Percentiles rank a stretch among this genome's conserved stretches.
Evolutionary conservation across 2,329 filamentous ascomycete species (phyloP).

Genomic region (Zopfia rhizophila): DNA sequence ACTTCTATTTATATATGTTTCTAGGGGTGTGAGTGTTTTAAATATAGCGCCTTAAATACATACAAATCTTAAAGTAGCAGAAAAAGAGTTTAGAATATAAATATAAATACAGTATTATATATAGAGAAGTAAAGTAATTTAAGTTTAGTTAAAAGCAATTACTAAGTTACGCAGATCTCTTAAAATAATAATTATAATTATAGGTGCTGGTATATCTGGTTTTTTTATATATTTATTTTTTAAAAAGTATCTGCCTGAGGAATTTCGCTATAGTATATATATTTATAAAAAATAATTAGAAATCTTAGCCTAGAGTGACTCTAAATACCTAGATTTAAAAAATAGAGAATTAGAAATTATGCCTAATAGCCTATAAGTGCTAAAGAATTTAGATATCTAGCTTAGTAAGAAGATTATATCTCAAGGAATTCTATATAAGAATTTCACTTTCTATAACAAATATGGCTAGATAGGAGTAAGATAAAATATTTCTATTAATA

Average conservation of each 20-base stretch:
- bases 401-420: slow-evolving; percentile 30
- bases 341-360: slow-evolving; percentile 40
- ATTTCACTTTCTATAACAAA: slow-evolving; percentile 26
- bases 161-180: too few species aligned
- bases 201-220: slow-evolving; percentile 36
- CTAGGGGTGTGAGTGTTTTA: too few species aligned
- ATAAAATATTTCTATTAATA: too few species aligned
- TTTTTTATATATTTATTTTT: slow-evolving; percentile 38
- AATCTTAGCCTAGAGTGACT: slow-evolving; percentile 1
- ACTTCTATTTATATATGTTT: too few species aligned
- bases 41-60: too few species aligned
- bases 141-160: too few species aligned
- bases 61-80: too few species aligned
- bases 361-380: slow-evolving; percentile 39
- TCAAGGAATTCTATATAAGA: slow-evolving; percentile 30
- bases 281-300: slow-evolving; percentile 32
- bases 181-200: slow-evolving; percentile 43
- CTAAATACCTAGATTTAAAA: slow-evolving; percentile 14
- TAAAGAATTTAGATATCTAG: slow-evolving; percentile 26
- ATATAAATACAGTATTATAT: too few species aligned
- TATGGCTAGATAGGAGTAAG: slow-evolving; percentile 6
- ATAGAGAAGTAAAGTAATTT: too few species aligned
- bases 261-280: slow-evolving; percentile 25
- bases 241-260: slow-evolving; percentile 30
- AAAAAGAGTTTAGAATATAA: too few species aligned